Base-by-base conservation (phyloP, 805 yeast species). In the Cyberlindnera subsufficiens region DNA sequence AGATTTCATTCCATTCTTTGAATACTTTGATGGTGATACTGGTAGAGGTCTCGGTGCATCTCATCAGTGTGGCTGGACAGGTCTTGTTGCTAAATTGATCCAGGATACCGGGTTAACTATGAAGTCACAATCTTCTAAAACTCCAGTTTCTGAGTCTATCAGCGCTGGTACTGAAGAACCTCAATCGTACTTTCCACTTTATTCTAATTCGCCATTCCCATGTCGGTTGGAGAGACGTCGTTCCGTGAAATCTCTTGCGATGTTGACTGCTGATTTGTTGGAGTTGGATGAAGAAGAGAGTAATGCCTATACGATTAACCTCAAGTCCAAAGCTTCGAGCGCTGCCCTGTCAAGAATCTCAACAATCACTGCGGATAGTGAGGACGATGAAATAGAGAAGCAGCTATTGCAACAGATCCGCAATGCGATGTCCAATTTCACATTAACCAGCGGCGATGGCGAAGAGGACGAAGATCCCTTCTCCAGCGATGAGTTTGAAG, bases 31-130 rank as follows among this genome's bases (percentile, higher is more conserved):
- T 56, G 96, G 95, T 52, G 97, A 89, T 60, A 84, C 93, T 2
- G 97, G 97, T 32, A 76, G 96, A 52, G 97, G 96, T 6, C 66
- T 89, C 44, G 97, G 97, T 30, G 88, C 96, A 2, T 80, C 89
- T 40, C 96, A 90, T 68, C 97, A 89, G 67, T 83, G 89, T 71
- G 97, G 97, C 11, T 89, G 97, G 97, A 89, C 96, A 1, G 90
- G 95, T 0, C 72, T 90, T 37, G 93, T 88, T 40, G 95, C 96
- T 35, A 85, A 91, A 65, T 78, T 89, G 77, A 86, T 90, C 57
- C 93, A 86, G 59, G 91, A 90, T 65, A 85, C 86, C 35, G 96
- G 96, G 46, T 74, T 79, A 37, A 74, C 87, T 0, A 49, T 78
- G 82, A 58, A 44, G 48, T 43, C 42, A 25, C 39, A 17, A 17